Base-by-base conservation (phyloP, 2,329 filamentous ascomycete species). In the Triangularia setosa region DNA sequence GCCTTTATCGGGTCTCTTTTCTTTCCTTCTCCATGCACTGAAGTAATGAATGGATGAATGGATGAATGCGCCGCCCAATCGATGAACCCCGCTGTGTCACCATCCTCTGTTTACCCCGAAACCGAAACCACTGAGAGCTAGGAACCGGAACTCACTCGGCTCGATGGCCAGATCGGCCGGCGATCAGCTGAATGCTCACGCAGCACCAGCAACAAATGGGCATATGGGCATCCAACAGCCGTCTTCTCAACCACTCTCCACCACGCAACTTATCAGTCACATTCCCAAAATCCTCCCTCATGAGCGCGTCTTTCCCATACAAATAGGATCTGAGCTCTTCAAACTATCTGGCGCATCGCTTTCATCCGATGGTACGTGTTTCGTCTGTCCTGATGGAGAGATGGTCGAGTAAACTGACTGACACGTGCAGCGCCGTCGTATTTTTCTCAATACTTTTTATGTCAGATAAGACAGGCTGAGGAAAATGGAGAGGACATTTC, bases 371-470 rank as follows among this genome's bases (percentile, higher is more conserved):
- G 87, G 88, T 90, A 73, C 73, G 85, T 79, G 8, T 54, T 57
- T 33, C 14, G 48, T 11, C n/a, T 24, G 18, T 35, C 16, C n/a
- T 24, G 14, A 14, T n/a, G 11, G 2, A 24, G 25, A 6, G 23
- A 55, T 24, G 12, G 23, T 5, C 11, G 9, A 25, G 4, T 27
- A n/a, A 16, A 27, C 11, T 55, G 40, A 48, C 52, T 55, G 25
- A 55, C 52, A 25, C 16, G 52, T 8, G 16, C 64, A 96, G 94
- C 93, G 73, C 94, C 94, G 64, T 97, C 93, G 58, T 97, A 97
- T 77, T 97, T 98, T 79, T 96, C 94, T 21, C 90, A 92, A 71
- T 97, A 95, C 80, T 98, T 98, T 77, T 84, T 88, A 70, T 91
- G 91, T 72, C 93, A 97, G 78, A 78, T 97, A 48, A 84, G 85